Evolutionary conservation across 805 yeast genomes (phyloP), one percentile per base, ranked within the genome.

Genomic region (Teunomyces panamensis): DNA sequence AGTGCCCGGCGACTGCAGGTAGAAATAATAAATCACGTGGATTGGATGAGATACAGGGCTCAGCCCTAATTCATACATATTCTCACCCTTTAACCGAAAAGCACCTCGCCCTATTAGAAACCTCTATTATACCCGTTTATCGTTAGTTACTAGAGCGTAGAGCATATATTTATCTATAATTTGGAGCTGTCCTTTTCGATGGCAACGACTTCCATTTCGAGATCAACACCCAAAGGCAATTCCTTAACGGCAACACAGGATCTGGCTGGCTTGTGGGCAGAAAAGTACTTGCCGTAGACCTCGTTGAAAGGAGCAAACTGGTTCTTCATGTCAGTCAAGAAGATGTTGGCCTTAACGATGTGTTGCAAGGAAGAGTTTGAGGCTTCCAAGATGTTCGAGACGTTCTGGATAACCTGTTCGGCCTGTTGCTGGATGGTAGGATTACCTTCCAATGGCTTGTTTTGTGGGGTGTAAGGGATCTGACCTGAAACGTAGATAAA

Each of bases 241-340:
- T 81, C 83, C 70, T 84, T 85, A 53, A 91, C 98, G 39, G 97
- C 97, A 59, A 94, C 96, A 77, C 97, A 94, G 2, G 97, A 88
- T 80, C 99, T 89, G 34, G 98, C 98, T 39, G 99, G 98, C 68
- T 85, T 86, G 73, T 85, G 92, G 42, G 70, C 74, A 62, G 65
- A 78, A 74, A 89, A 89, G 71, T 87, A 84, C 68, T 84, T 78
- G 50, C 81, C 83, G 72, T 94, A 94, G 45, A 88, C 96, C 56
- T 76, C 78, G 75, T 94, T 94, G 76, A 94, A 87, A 54, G 81
- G 86, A 52, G 80, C 89, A 63, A 94, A 94, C 65, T 86, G 80
- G 33, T 67, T 55, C 59, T 75, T 74, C 85, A 94, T 92, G 70
- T 94, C 97, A 51, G 96, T 84, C 68, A 94, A 81, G 78, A 89